Evolutionary conservation across 1,139 yeast genomes (phyloP), one percentile per base, ranked within the genome.

Genomic region (Candida labiduridarum): DNA sequence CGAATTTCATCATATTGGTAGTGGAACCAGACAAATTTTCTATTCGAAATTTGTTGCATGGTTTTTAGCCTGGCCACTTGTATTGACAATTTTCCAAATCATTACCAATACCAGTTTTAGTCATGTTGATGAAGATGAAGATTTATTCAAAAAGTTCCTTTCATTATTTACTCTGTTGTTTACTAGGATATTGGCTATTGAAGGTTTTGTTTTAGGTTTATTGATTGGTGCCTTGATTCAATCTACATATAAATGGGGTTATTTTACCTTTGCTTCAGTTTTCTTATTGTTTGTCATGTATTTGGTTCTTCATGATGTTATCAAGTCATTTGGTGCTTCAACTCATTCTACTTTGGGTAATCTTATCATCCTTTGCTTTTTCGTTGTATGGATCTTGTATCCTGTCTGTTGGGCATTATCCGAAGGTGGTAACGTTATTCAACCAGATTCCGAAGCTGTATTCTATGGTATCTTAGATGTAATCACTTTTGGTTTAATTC

Each of bases 221-320:
- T 72, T 84, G 63, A 73, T 83, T 61, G 88, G 85, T 55, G 59
- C 76, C 25, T 66, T 83, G 53, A 80, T 84, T 50, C 63, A 66
- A 49, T 79, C 87, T n/a, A 69, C 82, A 49, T 84, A 84, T 67
- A 84, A 81, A 66, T 84, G 89, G 89, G 89, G 87, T 59, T 83
- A 78, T 72, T 82, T 74, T 54, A 72, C 76, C 42, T 73, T 73
- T 59, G 68, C 74, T 19, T 62, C 62, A n/a, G 53, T 63, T 50
- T 75, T 74, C 31, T 71, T 68, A 55, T 57, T 80, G 45, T 69
- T 74, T 51, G 71, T 72, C n/a, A 65, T 75, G 43, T 57, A 57
- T 12, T 61, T 76, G 50, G 54, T 75, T 47, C 49, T 56, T 19
- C 48, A 45, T 35, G 57, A 55, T 39, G 45, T 54, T 19, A 42